These are phyloP conservation scores for Fusarium torulosum DNA, from an alignment of 2,329 filamentous ascomycete species.

Conservation along the genomic window DNA sequence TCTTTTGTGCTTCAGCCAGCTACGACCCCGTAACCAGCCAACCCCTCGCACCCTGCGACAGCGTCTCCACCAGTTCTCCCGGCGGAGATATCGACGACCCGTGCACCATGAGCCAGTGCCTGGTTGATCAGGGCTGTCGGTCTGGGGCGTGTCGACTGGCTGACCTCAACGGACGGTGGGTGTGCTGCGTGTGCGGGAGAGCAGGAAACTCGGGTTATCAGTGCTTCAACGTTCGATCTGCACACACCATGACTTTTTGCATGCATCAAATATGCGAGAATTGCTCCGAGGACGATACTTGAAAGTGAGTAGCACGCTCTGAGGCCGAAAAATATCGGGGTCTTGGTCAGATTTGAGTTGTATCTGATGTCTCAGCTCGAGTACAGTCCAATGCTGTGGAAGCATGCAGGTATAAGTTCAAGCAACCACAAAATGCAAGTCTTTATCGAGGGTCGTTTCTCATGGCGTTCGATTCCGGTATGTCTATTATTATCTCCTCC, in stretches of 20 bases:
- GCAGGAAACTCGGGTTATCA: slow-evolving; percentile 60
- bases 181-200: slow-evolving; percentile 63
- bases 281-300: slow-evolving; percentile 52
- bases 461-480: slow-evolving; percentile 20
- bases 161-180: slow-evolving; percentile 63
- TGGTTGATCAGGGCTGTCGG: slow-evolving; percentile 60
- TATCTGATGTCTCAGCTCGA: slow-evolving; percentile 26
- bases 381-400: slow-evolving; percentile 31
- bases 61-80: slow-evolving; percentile 30
- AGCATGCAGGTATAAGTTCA: slow-evolving; percentile 13
- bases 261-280: slow-evolving; percentile 61
- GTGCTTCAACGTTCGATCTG: slow-evolving; percentile 61
- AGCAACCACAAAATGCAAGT: slow-evolving; percentile 17
- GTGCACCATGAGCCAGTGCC: slow-evolving; percentile 61
- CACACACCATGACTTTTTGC: slow-evolving; percentile 63
- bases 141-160: slow-evolving; percentile 63
- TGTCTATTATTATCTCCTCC: slow-evolving; percentile 24
- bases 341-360: slow-evolving; percentile 12
- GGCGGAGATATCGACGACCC: slow-evolving; percentile 56
- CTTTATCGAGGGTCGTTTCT: neutral
- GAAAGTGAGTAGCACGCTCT: slow-evolving; percentile 1
- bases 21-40: slow-evolving; percentile 48
- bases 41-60: slow-evolving; percentile 41
- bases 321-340: slow-evolving; percentile 35
- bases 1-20: slow-evolving; percentile 57